These are phyloP conservation scores for Termitomyces sp. DNA, from an alignment of 768 basidiomycete species.

Conservation along the genomic window DNA sequence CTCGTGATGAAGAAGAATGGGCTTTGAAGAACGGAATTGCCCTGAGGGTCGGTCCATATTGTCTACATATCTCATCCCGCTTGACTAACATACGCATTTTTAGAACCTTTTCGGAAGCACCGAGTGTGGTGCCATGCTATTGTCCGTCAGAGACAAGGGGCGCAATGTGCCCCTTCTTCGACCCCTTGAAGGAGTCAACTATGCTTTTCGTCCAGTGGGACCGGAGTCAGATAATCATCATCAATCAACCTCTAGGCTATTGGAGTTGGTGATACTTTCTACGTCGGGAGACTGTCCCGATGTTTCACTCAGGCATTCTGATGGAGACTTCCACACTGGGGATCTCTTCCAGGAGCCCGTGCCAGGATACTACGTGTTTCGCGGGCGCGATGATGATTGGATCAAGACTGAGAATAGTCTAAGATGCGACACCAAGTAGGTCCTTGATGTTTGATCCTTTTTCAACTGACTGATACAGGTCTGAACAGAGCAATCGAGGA, in stretches of 20 bases:
- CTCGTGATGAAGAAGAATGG: slow-evolving; percentile 69
- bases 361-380: slow-evolving; percentile 55
- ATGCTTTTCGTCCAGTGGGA: slow-evolving; percentile 54
- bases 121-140: slow-evolving; percentile 69
- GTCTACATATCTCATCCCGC: slow-evolving; percentile 12
- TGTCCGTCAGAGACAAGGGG: slow-evolving; percentile 51
- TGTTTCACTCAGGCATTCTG: slow-evolving; percentile 45
- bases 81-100: slow-evolving; percentile 16
- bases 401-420: slow-evolving; percentile 78
- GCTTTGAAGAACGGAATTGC: slow-evolving; percentile 56
- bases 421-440: slow-evolving; percentile 70
- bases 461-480: slow-evolving; percentile 8
- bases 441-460: slow-evolving; percentile 5
- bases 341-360: slow-evolving; percentile 69
- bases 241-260: slow-evolving; percentile 48
- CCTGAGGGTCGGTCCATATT: slow-evolving; percentile 42
- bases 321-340: slow-evolving; percentile 77
- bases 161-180: slow-evolving; percentile 46
- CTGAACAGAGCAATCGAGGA: slow-evolving; percentile 64
- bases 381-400: slow-evolving; percentile 81
- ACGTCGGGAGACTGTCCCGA: slow-evolving; percentile 69
- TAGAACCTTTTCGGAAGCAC: slow-evolving; percentile 80
- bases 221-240: slow-evolving; percentile 38
- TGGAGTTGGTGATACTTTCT: slow-evolving; percentile 67
- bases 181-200: slow-evolving; percentile 53